phyloP scores from a whole-genome alignment of 2,329 filamentous ascomycete genomes.

The Biscogniauxia marginata region DNA sequence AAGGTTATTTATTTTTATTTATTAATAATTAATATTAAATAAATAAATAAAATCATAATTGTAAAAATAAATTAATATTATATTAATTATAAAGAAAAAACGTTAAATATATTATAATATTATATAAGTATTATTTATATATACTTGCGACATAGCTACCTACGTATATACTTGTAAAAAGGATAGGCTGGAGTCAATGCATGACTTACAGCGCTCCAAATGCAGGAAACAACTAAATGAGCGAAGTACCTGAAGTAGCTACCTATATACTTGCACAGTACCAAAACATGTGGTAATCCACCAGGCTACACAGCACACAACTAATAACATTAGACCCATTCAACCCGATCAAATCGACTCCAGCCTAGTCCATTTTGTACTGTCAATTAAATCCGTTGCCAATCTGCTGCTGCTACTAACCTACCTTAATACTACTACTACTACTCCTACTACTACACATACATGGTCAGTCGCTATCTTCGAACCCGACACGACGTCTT shows the following conservation, averaged over 20 bases:
- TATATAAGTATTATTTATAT: neutral
- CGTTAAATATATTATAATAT: too few relatives aligned
- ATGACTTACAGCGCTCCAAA: neutral
- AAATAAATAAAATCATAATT: too few relatives aligned
- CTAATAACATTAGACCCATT: constrained; percentile 4
- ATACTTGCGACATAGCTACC: neutral
- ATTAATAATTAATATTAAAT: too few relatives aligned
- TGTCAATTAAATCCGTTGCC: constrained; percentile 3
- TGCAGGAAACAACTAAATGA: neutral
- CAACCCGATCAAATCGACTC: constrained; percentile 7
- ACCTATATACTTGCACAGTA: neutral
- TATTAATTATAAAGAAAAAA: too few relatives aligned
- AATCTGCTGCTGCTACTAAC: neutral
- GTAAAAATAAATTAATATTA: too few relatives aligned
- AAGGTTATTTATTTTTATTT: too few relatives aligned
- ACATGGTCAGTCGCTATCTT: neutral
- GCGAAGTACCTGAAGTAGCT: neutral
- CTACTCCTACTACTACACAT: too few relatives aligned
- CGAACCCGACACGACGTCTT: neutral
- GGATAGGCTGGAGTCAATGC: neutral
- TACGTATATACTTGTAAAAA: neutral
- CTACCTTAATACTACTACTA: neutral
- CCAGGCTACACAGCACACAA: neutral
- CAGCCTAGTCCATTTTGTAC: constrained; percentile 3
- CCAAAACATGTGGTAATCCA: neutral